Conservation (phyloP, 345 rosid species). For the Eucalyptus polyanthemos region DNA sequence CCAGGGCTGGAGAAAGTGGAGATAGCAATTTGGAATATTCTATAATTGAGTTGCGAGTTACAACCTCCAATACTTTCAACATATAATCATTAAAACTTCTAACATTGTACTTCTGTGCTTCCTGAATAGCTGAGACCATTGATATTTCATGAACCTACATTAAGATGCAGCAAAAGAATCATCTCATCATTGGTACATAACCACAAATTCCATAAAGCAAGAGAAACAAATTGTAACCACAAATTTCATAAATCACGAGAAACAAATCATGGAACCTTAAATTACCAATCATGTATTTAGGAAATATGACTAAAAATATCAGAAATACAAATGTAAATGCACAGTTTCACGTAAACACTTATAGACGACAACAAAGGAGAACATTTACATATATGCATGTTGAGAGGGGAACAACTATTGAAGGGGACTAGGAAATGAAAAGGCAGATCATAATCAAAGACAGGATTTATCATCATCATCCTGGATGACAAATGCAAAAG, state of each 20-base stretch:
- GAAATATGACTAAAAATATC: background rate
- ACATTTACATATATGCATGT: background rate
- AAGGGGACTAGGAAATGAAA: background rate
- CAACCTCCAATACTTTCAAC: conserved; percentile 91
- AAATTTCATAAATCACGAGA: no score
- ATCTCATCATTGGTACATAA: no score
- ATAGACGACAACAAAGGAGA: background rate
- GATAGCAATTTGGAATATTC: no score
- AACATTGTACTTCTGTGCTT: conserved; percentile 89
- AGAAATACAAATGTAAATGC: background rate
- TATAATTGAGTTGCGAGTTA: background rate
- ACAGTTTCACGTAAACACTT: background rate
- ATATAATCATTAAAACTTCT: conserved; percentile 90
- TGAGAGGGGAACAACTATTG: background rate
- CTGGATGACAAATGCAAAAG: background rate
- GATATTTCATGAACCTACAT: no score
- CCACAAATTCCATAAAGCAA: no score
- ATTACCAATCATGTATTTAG: background rate
- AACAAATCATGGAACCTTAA: background rate
- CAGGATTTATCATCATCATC: background rate
- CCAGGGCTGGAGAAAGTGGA: no score
- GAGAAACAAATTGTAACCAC: no score
- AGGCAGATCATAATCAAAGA: background rate
- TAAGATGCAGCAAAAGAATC: no score
- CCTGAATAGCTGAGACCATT: conserved; percentile 86